Conservation (phyloP, 139 green algal species). For the Ettlia oleoabundans region DNA sequence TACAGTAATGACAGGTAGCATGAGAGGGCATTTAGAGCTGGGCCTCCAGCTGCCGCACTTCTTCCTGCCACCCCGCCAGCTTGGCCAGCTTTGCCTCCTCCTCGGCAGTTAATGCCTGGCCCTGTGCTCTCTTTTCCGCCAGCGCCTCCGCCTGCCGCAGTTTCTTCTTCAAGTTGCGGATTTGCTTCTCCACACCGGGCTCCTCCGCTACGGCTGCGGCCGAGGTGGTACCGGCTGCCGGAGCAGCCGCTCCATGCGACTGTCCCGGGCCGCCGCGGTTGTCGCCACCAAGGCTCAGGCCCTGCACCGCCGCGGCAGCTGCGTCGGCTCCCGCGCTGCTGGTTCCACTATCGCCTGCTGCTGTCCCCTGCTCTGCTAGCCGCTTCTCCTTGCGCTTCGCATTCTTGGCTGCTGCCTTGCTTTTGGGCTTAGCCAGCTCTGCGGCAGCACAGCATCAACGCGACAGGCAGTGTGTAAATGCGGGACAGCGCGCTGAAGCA, state of each 20-base stretch:
- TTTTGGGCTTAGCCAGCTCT: conserved; percentile 27
- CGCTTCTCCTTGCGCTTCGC: conserved; percentile 57
- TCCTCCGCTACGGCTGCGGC: conserved; percentile 33
- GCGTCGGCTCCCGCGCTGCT: not conserved
- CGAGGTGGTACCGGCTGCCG: no score
- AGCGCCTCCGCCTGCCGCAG: conserved; percentile 61
- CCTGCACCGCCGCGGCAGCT: not conserved
- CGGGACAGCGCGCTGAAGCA: no score
- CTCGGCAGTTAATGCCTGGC: conserved; percentile 47
- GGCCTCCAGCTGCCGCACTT: conserved; percentile 26
- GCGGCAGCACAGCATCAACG: not conserved
- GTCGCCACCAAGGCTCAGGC: conserved; percentile 11
- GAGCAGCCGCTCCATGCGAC: not conserved
- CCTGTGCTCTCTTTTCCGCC: conserved; percentile 36
- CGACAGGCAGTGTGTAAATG: not conserved
- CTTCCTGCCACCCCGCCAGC: conserved; percentile 43
- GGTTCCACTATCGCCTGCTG: not conserved
- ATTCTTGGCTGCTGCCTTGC: conserved; percentile 54
- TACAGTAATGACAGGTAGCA: not conserved
- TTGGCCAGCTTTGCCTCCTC: conserved; percentile 61
- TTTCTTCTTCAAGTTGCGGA: conserved; percentile 72
- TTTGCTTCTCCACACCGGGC: conserved; percentile 65
- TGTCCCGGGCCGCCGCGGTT: not conserved
- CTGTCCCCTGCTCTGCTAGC: conserved; percentile 33
- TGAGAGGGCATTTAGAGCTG: conserved; percentile 6